Conservation (phyloP, 306 rosid genomes). For the Castanopsis chinensis region DNA sequence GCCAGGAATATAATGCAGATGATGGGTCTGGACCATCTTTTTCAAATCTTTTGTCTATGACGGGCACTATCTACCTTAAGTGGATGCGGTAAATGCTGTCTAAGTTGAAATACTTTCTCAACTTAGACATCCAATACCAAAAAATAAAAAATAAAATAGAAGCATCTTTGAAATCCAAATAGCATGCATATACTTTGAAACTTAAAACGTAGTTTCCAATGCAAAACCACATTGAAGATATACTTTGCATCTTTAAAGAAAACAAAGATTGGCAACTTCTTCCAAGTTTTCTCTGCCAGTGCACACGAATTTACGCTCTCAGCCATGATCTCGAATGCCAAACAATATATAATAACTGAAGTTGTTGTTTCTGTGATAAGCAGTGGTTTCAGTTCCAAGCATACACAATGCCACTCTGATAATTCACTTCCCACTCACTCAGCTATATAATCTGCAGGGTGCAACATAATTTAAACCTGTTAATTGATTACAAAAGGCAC, state of each 20-base stretch:
- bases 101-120: no score
- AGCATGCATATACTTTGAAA: not conserved
- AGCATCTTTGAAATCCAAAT: no score
- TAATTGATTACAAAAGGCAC: not conserved
- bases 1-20: no score
- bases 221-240: not conserved
- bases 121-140: no score
- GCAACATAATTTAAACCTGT: not conserved
- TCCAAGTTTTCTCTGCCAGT: conserved; percentile 38
- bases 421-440: not conserved
- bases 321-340: conserved; percentile 37
- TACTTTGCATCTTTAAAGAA: conserved; percentile 94
- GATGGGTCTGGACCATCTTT: no score
- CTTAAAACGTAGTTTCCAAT: not conserved
- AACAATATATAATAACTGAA: not conserved
- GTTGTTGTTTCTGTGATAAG: not conserved
- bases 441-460: conserved; percentile 23
- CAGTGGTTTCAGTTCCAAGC: not conserved
- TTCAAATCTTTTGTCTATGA: no score
- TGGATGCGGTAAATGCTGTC: no score
- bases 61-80: no score
- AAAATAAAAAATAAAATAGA: no score
- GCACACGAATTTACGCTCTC: conserved; percentile 27
- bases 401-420: not conserved
- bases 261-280: conserved; percentile 61